phyloP scores from a whole-genome alignment of 2,329 filamentous ascomycete species.

The Orbilia javanica region DNA sequence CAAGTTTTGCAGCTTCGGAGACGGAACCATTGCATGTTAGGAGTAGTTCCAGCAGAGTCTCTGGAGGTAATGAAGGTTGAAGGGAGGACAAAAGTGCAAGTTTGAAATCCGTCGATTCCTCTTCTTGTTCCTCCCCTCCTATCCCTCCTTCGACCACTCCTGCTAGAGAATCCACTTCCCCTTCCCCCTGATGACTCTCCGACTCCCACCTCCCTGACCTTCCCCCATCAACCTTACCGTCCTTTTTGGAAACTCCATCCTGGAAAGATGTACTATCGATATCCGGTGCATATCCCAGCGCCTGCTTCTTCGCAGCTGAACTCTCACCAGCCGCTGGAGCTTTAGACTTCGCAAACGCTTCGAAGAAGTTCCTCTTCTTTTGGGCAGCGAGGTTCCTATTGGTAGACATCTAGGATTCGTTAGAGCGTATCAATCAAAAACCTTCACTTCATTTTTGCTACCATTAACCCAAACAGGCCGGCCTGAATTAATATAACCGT shows the following conservation, averaged over 20 bases:
- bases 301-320: constrained; percentile 25
- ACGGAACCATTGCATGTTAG: constrained; percentile 83
- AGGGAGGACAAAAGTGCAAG: constrained; percentile 85
- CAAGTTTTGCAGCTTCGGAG: constrained; percentile 70
- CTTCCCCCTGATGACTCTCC: neutral
- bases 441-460: too few relatives aligned
- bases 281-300: constrained; percentile 28
- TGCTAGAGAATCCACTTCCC: neutral
- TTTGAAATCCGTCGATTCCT: constrained; percentile 90
- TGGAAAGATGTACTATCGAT: neutral
- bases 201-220: neutral
- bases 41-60: constrained; percentile 80
- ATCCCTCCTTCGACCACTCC: neutral
- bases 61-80: constrained; percentile 74
- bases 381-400: neutral
- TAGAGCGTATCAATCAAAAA: neutral
- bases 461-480: too few relatives aligned
- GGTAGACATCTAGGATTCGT: constrained; percentile 18
- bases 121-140: constrained; percentile 65
- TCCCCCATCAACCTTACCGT: neutral
- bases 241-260: neutral
- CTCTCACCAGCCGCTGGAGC: neutral
- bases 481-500: too few relatives aligned
- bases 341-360: constrained; percentile 34
- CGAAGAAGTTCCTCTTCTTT: constrained; percentile 52